Evolutionary conservation across 176 grass and related monocot species (phyloP).

Genomic region (Neostapfia colusana): DNA sequence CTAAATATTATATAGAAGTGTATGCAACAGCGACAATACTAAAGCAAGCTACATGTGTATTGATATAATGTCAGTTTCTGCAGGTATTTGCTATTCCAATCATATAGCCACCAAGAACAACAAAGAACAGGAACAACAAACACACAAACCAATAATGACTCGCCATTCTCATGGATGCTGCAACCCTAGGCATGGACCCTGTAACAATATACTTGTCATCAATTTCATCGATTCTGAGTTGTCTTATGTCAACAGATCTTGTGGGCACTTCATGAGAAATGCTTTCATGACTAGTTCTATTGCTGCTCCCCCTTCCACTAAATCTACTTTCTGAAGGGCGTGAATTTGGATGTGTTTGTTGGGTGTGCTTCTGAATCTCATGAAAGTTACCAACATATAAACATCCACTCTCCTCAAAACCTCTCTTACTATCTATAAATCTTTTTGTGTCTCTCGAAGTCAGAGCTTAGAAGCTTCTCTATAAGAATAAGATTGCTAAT

Average conservation of each 20-base stretch:
- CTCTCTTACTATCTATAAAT: too few species aligned
- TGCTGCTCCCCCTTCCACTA: constrained; percentile 50
- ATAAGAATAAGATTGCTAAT: too few species aligned
- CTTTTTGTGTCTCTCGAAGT: too few species aligned
- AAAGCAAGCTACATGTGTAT: neutral
- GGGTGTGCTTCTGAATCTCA: constrained; percentile 84
- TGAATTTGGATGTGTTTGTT: constrained; percentile 80
- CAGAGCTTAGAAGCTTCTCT: too few species aligned
- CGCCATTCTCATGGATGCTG: constrained; percentile 51
- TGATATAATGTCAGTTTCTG: neutral
- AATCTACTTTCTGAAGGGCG: constrained; percentile 63
- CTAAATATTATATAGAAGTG: neutral
- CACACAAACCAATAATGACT: constrained; percentile 59
- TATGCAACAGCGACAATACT: neutral
- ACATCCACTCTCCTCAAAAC: constrained; percentile 78
- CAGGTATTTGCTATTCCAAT: neutral
- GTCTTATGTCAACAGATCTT: constrained; percentile 66
- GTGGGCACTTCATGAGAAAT: constrained; percentile 54
- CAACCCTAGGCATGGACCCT: constrained; percentile 47
- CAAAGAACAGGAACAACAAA: neutral
- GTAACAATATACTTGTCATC: constrained; percentile 70
- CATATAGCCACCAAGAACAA: constrained; percentile 4
- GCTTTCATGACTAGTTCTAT: constrained; percentile 53
- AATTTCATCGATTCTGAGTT: constrained; percentile 74
- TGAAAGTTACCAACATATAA: constrained; percentile 72